Evolutionary conservation across 805 yeast species (phyloP).

Genomic region (Nakazawaea siamensis): DNA sequence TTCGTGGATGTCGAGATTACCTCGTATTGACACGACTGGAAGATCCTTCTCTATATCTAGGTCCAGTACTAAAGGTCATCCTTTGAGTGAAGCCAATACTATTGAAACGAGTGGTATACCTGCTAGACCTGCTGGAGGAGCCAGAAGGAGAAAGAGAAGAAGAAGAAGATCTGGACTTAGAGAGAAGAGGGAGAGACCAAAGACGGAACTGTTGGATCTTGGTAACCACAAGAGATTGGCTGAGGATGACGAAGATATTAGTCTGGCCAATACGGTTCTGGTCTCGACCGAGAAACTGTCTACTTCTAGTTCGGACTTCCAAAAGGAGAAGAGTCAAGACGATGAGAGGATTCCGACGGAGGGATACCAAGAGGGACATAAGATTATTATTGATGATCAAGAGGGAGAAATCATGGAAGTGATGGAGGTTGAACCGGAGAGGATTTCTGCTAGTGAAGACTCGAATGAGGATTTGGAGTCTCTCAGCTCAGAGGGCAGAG

Average conservation of each 20-base stretch:
- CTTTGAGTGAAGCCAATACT: constrained; percentile 26
- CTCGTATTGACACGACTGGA: constrained; percentile 63
- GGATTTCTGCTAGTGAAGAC: neutral
- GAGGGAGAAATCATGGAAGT: constrained; percentile 74
- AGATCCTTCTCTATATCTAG: constrained; percentile 77
- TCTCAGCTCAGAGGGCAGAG: neutral
- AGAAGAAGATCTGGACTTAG: constrained; percentile 17
- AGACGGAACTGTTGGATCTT: constrained; percentile 24
- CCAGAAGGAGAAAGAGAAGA: constrained; percentile 39
- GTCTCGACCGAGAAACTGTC: neutral
- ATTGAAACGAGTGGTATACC: constrained; percentile 59
- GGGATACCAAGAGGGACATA: constrained; percentile 63
- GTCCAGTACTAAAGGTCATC: constrained; percentile 57
- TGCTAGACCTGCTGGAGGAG: constrained; percentile 70
- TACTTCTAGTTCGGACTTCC: constrained; percentile 4
- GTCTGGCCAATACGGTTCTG: neutral
- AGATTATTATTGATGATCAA: constrained; percentile 70
- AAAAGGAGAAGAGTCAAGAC: neutral
- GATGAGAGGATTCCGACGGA: constrained; percentile 23
- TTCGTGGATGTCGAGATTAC: constrained; percentile 81
- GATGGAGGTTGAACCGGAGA: constrained; percentile 20
- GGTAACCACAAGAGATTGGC: constrained; percentile 16
- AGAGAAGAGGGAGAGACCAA: constrained; percentile 23
- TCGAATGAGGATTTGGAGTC: neutral
- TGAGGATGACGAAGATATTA: constrained; percentile 12